These are phyloP conservation scores for Wallacemonas collosoma DNA, from an alignment of 208 protist species.

Conservation along the genomic window DNA sequence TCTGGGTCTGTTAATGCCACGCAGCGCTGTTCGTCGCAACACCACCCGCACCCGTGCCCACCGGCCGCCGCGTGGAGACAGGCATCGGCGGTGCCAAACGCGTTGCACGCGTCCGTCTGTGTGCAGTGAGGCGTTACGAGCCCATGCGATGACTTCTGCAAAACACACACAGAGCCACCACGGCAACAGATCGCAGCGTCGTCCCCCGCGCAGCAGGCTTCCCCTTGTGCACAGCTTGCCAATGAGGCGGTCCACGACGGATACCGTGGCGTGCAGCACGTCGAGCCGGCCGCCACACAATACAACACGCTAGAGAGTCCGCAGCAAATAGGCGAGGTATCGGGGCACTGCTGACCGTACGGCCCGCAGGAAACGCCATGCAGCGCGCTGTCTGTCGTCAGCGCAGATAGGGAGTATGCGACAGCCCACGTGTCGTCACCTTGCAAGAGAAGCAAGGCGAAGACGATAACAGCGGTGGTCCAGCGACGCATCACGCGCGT, in stretches of 20 bases:
- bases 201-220: conserved; percentile 36
- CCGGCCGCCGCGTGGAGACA: conserved; percentile 20
- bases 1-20: neutral
- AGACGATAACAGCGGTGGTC: too few species aligned
- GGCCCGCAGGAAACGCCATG: conserved; percentile 5
- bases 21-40: conserved; percentile 51
- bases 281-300: conserved; percentile 40
- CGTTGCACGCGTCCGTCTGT: conserved; percentile 26
- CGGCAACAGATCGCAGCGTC: conserved; percentile 38
- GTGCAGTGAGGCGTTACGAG: conserved; percentile 10
- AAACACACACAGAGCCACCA: conserved; percentile 22
- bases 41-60: conserved; percentile 39
- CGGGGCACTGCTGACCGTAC: conserved; percentile 28
- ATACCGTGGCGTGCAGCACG: conserved; percentile 34
- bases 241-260: conserved; percentile 9
- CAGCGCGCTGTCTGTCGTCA: neutral
- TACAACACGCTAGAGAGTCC: conserved; percentile 27
- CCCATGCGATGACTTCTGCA: conserved; percentile 9
- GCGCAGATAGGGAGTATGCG: neutral
- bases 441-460: too few species aligned
- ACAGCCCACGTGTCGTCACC: neutral
- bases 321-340: conserved; percentile 46
- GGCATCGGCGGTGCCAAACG: conserved; percentile 27
- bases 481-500: too few species aligned
- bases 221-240: conserved; percentile 33